Evolutionary conservation across 2,329 filamentous ascomycete species (phyloP).

Genomic region (Fusarium sp.): DNA sequence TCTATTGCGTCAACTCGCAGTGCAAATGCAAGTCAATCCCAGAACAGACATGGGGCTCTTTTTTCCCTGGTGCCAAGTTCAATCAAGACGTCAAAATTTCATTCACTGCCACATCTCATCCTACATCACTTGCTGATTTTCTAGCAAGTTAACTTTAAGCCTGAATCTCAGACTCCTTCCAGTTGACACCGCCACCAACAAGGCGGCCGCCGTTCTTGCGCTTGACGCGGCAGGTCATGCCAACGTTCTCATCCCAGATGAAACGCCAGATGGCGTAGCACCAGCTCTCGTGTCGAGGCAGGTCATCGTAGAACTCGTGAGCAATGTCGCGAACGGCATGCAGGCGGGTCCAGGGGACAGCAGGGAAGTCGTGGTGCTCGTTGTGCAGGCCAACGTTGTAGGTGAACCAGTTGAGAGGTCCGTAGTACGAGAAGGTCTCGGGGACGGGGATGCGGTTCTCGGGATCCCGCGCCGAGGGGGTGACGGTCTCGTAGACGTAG

Average conservation of each 20-base stretch:
- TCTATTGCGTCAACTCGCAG: constrained; percentile 1
- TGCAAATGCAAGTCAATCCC: neutral
- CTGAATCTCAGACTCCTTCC: constrained; percentile 75
- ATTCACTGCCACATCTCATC: constrained; percentile 6
- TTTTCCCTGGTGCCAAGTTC: neutral
- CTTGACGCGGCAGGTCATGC: constrained; percentile 92
- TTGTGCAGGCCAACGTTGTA: constrained; percentile 99
- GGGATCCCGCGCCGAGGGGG: constrained; percentile 62
- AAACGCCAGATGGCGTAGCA: constrained; percentile 94
- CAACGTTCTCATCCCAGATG: constrained; percentile 87
- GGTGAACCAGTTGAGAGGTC: constrained; percentile 85
- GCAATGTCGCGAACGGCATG: constrained; percentile 80
- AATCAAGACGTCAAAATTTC: constrained; percentile 8
- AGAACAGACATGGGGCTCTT: neutral
- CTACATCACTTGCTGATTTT: neutral
- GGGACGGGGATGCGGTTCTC: constrained; percentile 73
- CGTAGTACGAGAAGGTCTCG: constrained; percentile 98
- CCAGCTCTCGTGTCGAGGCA: constrained; percentile 92
- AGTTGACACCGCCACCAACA: constrained; percentile 61
- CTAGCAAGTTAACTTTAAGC: constrained; percentile 52
- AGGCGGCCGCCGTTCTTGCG: constrained; percentile 75
- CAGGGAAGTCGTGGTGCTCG: constrained; percentile 98
- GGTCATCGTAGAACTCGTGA: constrained; percentile 86
- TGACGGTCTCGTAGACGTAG: constrained; percentile 77
- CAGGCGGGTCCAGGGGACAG: constrained; percentile 91